These are phyloP conservation scores for Botrytis elliptica DNA, from an alignment of 2,329 filamentous ascomycete species.

Conservation along the genomic window DNA sequence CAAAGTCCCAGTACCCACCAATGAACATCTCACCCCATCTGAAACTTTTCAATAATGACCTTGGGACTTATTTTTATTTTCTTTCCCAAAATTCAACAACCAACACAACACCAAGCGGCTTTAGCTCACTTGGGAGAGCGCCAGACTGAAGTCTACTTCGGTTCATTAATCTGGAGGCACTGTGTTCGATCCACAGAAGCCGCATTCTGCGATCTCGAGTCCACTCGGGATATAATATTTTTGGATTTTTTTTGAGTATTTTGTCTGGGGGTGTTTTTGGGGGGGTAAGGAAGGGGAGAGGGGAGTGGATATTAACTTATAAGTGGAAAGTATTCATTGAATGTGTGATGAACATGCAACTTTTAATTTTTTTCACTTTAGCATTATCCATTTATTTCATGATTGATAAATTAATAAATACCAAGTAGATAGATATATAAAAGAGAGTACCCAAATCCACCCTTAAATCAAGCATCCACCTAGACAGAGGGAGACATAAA, in stretches of 20 bases:
- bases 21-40: no score
- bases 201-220: conserved; percentile 8
- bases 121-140: conserved; percentile 15
- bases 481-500: neutral
- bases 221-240: neutral
- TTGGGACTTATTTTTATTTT: no score
- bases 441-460: neutral
- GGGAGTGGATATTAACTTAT: neutral
- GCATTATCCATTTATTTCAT: neutral
- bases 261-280: no score
- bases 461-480: neutral
- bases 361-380: neutral
- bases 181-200: conserved; percentile 15
- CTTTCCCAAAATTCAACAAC: no score
- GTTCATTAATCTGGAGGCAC: conserved; percentile 9
- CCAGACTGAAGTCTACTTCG: conserved; percentile 1
- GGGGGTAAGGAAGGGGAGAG: no score
- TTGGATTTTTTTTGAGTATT: neutral
- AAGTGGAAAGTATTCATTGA: neutral
- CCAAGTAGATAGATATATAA: no score
- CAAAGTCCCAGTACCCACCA: no score
- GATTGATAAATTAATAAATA: no score
- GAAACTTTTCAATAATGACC: no score
- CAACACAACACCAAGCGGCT: neutral
- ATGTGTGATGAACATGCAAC: neutral